Evolutionary conservation across 73 alveolate genomes (phyloP).

Genomic region (Effrenium voratum): DNA sequence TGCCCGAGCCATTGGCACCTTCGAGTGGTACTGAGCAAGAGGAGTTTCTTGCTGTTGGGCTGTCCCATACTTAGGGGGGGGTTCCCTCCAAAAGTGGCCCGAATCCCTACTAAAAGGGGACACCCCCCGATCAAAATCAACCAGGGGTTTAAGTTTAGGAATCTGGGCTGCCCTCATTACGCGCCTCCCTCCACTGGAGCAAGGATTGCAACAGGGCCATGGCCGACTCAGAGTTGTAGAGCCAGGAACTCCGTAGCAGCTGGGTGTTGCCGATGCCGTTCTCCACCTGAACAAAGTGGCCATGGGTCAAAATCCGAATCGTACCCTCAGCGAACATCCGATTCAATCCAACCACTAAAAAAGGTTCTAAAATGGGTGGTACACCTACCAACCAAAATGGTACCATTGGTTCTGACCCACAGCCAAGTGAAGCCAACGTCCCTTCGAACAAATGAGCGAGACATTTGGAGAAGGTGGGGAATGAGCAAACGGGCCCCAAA

Average conservation of each 20-base stretch:
- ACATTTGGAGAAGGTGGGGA: too few relatives aligned
- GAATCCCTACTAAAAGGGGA: background rate
- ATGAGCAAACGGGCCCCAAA: too few relatives aligned
- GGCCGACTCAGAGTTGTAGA: constrained; percentile 71
- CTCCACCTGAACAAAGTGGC: too few relatives aligned
- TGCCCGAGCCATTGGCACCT: background rate
- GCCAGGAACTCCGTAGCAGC: constrained; percentile 43
- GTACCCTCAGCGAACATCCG: too few relatives aligned
- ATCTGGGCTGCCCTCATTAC: background rate
- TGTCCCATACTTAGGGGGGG: background rate
- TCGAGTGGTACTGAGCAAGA: background rate
- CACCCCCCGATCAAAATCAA: too few relatives aligned
- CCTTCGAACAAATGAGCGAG: too few relatives aligned
- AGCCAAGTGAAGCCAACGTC: too few relatives aligned
- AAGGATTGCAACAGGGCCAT: constrained; percentile 26
- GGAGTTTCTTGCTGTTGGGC: background rate
- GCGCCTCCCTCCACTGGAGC: constrained; percentile 26
- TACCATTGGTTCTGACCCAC: too few relatives aligned
- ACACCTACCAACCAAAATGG: too few relatives aligned
- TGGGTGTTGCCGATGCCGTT: constrained; percentile 46
- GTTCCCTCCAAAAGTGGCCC: background rate
- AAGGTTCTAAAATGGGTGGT: too few relatives aligned
- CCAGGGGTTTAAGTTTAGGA: background rate
- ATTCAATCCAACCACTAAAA: too few relatives aligned
- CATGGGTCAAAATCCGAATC: too few relatives aligned